Evolutionary conservation across 1,139 yeast species (phyloP).

Genomic region (Meyerozyma athensensis): DNA sequence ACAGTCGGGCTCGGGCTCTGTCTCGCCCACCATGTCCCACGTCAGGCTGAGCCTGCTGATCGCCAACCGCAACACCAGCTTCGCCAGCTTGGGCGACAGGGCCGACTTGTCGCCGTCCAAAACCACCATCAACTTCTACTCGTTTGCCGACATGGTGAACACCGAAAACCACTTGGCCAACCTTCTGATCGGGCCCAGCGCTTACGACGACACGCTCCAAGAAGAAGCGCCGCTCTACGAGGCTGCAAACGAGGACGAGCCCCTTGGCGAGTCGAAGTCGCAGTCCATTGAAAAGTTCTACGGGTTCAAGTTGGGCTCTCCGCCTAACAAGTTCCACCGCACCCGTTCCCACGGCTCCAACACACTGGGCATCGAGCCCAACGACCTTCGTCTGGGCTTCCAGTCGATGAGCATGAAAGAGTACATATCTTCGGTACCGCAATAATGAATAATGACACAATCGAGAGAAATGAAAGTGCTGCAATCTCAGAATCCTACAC

Average conservation of each 20-base stretch:
- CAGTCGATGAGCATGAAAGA: conserved; percentile 2
- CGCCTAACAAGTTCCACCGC: conserved; percentile 1
- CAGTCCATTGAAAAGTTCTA: neutral
- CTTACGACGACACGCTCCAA: neutral
- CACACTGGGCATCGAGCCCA: conserved; percentile 1
- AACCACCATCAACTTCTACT: conserved; percentile 25
- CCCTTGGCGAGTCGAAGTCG: neutral
- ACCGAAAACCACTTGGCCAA: conserved; percentile 11
- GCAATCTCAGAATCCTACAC: too few species aligned
- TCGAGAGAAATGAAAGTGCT: too few species aligned
- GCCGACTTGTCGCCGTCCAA: conserved; percentile 5
- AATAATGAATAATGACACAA: conserved; percentile 3
- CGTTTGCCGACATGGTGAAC: conserved; percentile 29
- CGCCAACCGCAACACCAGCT: neutral
- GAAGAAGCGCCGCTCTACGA: conserved; percentile 1
- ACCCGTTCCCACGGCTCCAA: neutral
- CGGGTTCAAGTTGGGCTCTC: neutral
- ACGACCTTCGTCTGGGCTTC: neutral
- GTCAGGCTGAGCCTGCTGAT: neutral
- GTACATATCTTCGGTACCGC: conserved; percentile 1
- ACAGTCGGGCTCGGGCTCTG: conserved; percentile 1
- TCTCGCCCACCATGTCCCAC: neutral
- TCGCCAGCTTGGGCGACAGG: conserved; percentile 1
- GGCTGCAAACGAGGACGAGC: neutral
- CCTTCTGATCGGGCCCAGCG: neutral